Evolutionary conservation across 2,329 filamentous ascomycete species (phyloP), one percentile per base, ranked within the genome.

Genomic region (Furcasterigmium sp.): DNA sequence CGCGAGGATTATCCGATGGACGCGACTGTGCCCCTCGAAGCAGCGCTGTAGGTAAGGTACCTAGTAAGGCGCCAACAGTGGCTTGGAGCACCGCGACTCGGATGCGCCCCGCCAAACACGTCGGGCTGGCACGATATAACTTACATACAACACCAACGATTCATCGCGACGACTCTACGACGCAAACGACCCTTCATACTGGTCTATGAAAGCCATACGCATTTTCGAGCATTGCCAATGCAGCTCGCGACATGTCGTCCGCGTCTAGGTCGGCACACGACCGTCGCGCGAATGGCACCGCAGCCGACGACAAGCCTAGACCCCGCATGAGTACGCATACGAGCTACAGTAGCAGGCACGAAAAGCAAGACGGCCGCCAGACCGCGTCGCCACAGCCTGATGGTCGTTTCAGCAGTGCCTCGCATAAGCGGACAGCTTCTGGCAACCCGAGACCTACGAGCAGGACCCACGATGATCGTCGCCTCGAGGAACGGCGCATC

Each of bases 391-490:
- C 60, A 36, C 61, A 60, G 46, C 58, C 57, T 10, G 56, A 55
- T 44, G 60, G 44, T 35, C 59, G 62, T 42, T 61, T 59, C 46
- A 59, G 64, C 28, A 63, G 63, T 51, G 64, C 65, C 23, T 59
- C 72, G 3, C 78, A 82, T 56, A 82, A 80, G 62, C 71, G 78
- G 43, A 69, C 71, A 15, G 67, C 76, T 2, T 84, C 80, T 13
- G 75, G 74, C 10, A 77, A 78, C 46, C 72, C 76, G 2, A 69
- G 80, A 40, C 64, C 72, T 4, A 59, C 62, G 15, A 75, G 68
- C 56, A 69, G 71, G 51, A 61, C 60, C 34, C 60, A 68, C 25
- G 69, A 63, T 15, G 64, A 68, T 45, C 53, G 65, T 15, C 57
- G 60, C n/a, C 61, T 65, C 45, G 75, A 79, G 49, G 73, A 79